These are phyloP conservation scores for Penicillium silybi DNA, from an alignment of 495 filamentous ascomycete genomes.

Conservation along the genomic window DNA sequence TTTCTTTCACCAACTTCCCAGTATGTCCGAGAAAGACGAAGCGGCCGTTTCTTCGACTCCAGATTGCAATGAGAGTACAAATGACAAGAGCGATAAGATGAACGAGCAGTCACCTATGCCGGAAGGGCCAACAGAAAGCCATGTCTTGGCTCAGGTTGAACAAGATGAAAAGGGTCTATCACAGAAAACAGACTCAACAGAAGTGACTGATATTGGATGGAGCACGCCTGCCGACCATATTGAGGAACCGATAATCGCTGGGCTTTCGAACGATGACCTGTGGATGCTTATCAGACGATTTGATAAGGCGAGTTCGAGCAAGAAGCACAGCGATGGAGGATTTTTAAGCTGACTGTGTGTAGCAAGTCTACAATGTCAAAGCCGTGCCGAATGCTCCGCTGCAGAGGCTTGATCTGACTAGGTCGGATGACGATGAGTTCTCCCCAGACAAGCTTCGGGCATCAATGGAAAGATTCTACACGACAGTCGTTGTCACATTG, in stretches of 20 bases:
- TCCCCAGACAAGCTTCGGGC: conserved; percentile 79
- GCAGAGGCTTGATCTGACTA: conserved; percentile 73
- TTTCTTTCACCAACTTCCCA: not conserved
- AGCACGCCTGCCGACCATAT: conserved; percentile 56
- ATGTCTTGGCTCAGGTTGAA: conserved; percentile 42
- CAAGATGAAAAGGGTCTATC: conserved; percentile 47
- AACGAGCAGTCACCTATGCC: not conserved
- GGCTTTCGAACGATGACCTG: conserved; percentile 71
- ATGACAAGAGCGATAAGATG: not conserved
- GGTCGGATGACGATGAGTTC: conserved; percentile 80
- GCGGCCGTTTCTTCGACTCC: not conserved
- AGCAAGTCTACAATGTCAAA: conserved; percentile 90
- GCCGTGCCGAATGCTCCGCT: conserved; percentile 51
- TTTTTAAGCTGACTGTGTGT: not conserved
- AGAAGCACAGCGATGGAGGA: not conserved
- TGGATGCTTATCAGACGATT: conserved; percentile 61
- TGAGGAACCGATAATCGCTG: conserved; percentile 61
- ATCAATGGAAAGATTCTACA: conserved; percentile 79
- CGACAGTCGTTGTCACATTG: conserved; percentile 67
- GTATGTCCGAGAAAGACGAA: not conserved
- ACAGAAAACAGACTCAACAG: conserved; percentile 39
- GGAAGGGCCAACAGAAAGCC: conserved; percentile 43
- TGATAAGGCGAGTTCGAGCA: conserved; percentile 14
- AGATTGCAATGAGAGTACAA: not conserved
- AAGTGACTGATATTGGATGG: conserved; percentile 72